Base-by-base conservation (phyloP, 805 yeast species). In the Teunomyces cretensis region DNA sequence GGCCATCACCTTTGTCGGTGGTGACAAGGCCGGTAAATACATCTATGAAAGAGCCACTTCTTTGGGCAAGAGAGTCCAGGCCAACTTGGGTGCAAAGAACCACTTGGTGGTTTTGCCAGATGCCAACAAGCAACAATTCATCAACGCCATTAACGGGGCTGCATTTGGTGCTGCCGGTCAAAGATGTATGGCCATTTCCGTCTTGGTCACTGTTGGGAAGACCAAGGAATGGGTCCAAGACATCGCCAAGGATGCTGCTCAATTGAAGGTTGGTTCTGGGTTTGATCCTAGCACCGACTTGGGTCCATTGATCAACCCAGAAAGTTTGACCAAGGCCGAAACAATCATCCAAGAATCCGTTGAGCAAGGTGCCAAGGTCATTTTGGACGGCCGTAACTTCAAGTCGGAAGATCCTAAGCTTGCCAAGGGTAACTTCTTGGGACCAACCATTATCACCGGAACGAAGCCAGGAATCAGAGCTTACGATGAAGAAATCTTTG, bases 91-190 rank as follows among this genome's bases (percentile, higher is more conserved):
- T 16, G 91, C 91, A 38, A 85, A 85, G 69, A 85, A 85, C 73
- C 92, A 85, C 64, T 77, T 85, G 57, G 76, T 86, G 44, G 80
- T 85, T 13, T 69, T 83, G 50, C 88, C 90, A 13, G 91, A 85
- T 56, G 88, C 89, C 39, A 79, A 83, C 66, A 79, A 80, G 63
- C 65, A 69, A 49, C 80, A 79, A 50, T 78, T 86, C 40, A 68
- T 85, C 54, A 81, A 80, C 59, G 83, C 86, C 44, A 68, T 85
- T 39, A 81, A 75, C 47, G 86, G 88, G 41, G 89, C 91, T 43
- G 87, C 89, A 17, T 85, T 85, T 64, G 89, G 91, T 27, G 90
- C 91, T 42, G 90, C 91, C 14, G 92, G 91, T 50, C 92, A 85
- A 74, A 80, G 90, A 61, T 85, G 92, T 68, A 81, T 85, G 86